phyloP scores from a whole-genome alignment of 2,329 filamentous ascomycete species.

The Herpotrichia juniperi region DNA sequence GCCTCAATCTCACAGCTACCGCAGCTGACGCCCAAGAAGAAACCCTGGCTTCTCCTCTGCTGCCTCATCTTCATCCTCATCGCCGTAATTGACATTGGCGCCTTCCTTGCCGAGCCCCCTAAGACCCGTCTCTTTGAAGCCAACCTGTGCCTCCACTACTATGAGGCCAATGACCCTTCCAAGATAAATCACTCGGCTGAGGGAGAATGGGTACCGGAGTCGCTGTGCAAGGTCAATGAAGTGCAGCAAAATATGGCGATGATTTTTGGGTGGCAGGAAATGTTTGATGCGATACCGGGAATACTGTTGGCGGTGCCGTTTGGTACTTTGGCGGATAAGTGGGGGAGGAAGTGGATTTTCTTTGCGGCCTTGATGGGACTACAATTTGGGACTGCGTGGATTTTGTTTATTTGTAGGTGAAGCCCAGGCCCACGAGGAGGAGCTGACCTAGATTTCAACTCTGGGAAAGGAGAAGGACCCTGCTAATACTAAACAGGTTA shows the following conservation, averaged over 20 bases:
- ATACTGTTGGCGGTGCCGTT: conserved; percentile 57
- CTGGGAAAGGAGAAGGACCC: too few relatives aligned
- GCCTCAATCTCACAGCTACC: not conserved
- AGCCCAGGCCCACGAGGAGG: not conserved
- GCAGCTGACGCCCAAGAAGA: conserved; percentile 5
- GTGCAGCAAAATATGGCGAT: conserved; percentile 57
- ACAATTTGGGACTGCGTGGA: conserved; percentile 38
- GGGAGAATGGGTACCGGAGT: too few relatives aligned
- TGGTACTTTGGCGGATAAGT: conserved; percentile 56
- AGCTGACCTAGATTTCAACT: not conserved
- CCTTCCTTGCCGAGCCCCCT: conserved; percentile 52
- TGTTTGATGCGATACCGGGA: conserved; percentile 52
- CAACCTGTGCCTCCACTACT: conserved; percentile 56
- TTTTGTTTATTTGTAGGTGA: conserved; percentile 38
- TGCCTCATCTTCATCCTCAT: conserved; percentile 49
- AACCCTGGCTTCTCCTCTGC: conserved; percentile 37
- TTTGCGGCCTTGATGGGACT: conserved; percentile 51
- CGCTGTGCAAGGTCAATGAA: conserved; percentile 56
- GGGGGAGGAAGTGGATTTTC: conserved; percentile 55
- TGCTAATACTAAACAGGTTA: too few relatives aligned
- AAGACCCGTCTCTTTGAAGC: conserved; percentile 57
- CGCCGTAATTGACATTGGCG: conserved; percentile 53
- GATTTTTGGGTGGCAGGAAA: conserved; percentile 58
- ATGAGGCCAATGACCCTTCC: conserved; percentile 48
- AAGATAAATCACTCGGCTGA: too few relatives aligned